Evolutionary conservation across 1,284 basidiomycete genomes (phyloP), one percentile per base, ranked within the genome.

Genomic region (Ustilago trichophora): DNA sequence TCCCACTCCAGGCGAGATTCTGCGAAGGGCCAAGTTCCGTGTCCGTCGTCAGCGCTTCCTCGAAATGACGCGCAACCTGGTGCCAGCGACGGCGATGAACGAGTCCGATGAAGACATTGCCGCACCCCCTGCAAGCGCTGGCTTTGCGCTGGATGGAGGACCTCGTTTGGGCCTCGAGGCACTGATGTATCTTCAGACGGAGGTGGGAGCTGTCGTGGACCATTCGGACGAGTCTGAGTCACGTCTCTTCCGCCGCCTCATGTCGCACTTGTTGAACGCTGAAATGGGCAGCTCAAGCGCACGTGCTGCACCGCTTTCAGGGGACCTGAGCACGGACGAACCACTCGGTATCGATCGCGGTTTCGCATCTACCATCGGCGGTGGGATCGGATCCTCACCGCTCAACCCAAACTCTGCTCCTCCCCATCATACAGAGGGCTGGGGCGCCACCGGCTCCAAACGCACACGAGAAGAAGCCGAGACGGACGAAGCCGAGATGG

Each of bases 111-210:
- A 64, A 27, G 48, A 55, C 31, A 16, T 56, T 15, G 38, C 43
- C 10, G 31, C 42, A 7, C 34, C 47, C 9, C 18, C 25, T 27
- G 32, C 48, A 12, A 31, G 29, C 22, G 10, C 21, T 10, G 42
- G 33, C 4, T 27, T 32, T 10, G 54, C 35, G 19, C 18, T 51
- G 37, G 53, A 65, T 3, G 58, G 45, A 4, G 47, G 48, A 11
- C 49, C 48, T 0, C 46, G 63, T 4, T 58, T 76, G 19, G 77
- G 78, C 7, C 51, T 83, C 21, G 55, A 71, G 38, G 82, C 82
- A 15, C 55, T 82, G 3, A 62, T 76, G 48, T 83, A 83, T 52
- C 64, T 83, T 29, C 82, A 83, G 51, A 77, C 76, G 19, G 65
- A 77, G 27, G 75, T 83, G 2, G 67, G 76, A 2, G 59, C 70